Evolutionary conservation across 2,329 filamentous ascomycete genomes (phyloP), one percentile per base, ranked within the genome.

Genomic region (Colletotrichum sp.): DNA sequence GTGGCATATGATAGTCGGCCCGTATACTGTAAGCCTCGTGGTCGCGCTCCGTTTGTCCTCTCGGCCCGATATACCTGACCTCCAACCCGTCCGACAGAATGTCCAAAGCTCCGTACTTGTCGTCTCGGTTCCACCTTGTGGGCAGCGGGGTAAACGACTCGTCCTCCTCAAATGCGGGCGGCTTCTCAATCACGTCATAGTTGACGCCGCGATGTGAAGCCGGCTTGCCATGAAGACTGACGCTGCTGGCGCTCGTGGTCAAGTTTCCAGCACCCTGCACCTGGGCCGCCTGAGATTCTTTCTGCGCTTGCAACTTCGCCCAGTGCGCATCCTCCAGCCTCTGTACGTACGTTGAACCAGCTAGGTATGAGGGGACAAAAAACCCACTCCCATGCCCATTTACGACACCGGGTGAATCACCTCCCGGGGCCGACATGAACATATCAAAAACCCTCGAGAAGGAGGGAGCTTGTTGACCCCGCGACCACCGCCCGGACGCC

Each of bases 321-420:
- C 87, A 90, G 81, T 95, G 90, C 71, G 90, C 90, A 75, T 94
- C 92, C 78, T 94, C 91, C 62, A 98, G 87, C 81, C 90, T 92
- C 78, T 93, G 90, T 67, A 96, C 91, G 83, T 98, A 96, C 79
- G 91, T 90, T 16, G 95, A 96, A 51, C 91, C 91, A 77, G 89
- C 88, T 58, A 98, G 89, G 83, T 98, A 98, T 7, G 95, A 95
- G 1, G 96, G 96, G 13, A 93, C 89, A 82, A 98, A 95, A 86
- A 96, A 96, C 72, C 83, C 78, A 72, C 87, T 79, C 2, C 80
- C 79, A 11, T 78, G 75, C 34, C 43, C 21, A 27, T 31, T 82
- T 76, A 81, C 77, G 68, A 66, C 78, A 33, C 64, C 72, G 6
- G 59, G 8, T 18, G 29, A 16, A 12, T 73, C 70, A 75, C 18